Conservation (phyloP, 192 early-diverging fungal genomes). For the Coemansia sp. region DNA sequence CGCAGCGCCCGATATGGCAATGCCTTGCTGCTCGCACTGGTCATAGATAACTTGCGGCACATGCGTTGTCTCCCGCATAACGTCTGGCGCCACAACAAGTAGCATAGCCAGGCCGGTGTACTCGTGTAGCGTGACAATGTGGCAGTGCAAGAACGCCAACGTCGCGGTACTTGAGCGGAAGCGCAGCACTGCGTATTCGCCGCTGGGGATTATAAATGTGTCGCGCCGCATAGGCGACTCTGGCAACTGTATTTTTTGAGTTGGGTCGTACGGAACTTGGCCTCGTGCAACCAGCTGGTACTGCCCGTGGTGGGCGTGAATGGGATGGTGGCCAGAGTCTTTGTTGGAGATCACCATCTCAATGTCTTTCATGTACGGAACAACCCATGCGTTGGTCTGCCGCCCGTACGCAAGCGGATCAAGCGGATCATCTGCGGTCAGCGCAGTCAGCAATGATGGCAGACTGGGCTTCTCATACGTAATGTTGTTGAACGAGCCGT, state of each 20-base stretch:
- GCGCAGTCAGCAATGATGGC: slow-evolving; percentile 66
- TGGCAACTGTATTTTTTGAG: slow-evolving; percentile 37
- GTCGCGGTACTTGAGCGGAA: slow-evolving; percentile 70
- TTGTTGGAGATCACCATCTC: slow-evolving; percentile 76
- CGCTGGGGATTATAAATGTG: slow-evolving; percentile 67
- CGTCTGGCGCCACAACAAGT: slow-evolving; percentile 72
- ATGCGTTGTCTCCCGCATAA: slow-evolving; percentile 55
- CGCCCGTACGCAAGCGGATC: slow-evolving; percentile 62
- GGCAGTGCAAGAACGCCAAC: slow-evolving; percentile 89
- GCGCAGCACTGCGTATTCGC: slow-evolving; percentile 68
- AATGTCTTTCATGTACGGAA: slow-evolving; percentile 64
- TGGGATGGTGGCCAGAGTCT: slow-evolving; percentile 70
- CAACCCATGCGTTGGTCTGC: slow-evolving; percentile 61
- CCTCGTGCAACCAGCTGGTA: slow-evolving; percentile 77
- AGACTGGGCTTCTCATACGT: slow-evolving; percentile 65
- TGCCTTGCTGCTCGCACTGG: slow-evolving; percentile 63
- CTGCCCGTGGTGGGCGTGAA: slow-evolving; percentile 84
- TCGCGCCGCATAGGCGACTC: slow-evolving; percentile 69
- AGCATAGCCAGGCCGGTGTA: slow-evolving; percentile 69
- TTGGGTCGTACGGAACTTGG: slow-evolving; percentile 58
- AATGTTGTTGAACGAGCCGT: slow-evolving; percentile 78
- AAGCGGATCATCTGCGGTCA: slow-evolving; percentile 57
- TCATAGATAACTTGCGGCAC: slow-evolving; percentile 62
- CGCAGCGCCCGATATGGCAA: slow-evolving; percentile 67
- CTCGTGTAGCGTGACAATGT: slow-evolving; percentile 59